Evolutionary conservation across 352 stramenopile genomes (phyloP).

Genomic region (Thraustotheca clavata): DNA sequence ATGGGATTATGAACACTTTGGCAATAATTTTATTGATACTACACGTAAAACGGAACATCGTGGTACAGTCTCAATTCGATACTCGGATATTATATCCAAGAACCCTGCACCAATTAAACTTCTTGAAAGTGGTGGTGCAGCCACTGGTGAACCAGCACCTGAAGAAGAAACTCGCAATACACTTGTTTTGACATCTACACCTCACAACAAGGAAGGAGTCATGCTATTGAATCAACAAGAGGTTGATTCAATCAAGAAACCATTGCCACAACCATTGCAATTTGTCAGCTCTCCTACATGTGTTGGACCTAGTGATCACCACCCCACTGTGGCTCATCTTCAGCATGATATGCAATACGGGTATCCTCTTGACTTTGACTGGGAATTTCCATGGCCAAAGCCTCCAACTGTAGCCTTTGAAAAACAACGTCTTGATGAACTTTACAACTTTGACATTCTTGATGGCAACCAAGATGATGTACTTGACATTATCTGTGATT

Average conservation of each 20-base stretch:
- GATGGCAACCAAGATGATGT: slow-evolving; percentile 14
- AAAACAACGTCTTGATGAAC: slow-evolving; percentile 10
- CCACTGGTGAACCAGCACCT: not conserved
- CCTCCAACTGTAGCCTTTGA: slow-evolving; percentile 2
- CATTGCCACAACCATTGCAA: not conserved
- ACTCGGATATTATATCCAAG: not conserved
- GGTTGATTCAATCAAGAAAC: not conserved
- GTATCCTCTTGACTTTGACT: slow-evolving; percentile 17
- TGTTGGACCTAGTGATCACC: not conserved
- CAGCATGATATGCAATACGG: slow-evolving; percentile 8
- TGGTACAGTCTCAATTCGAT: not conserved
- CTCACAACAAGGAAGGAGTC: too few relatives aligned
- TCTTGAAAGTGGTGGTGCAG: not conserved
- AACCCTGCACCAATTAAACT: not conserved
- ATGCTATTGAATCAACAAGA: not conserved
- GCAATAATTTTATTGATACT: slow-evolving; percentile 7
- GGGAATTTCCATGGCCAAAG: slow-evolving; percentile 20
- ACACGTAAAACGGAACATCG: not conserved
- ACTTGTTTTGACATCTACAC: not conserved
- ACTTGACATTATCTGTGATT: slow-evolving; percentile 21
- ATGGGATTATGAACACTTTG: slow-evolving; percentile 5
- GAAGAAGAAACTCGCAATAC: not conserved
- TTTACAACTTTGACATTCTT: slow-evolving; percentile 20
- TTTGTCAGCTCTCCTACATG: not conserved
- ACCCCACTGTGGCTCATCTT: not conserved